Evolutionary conservation across 768 basidiomycete species (phyloP).

Genomic region (Tricholoma terreum): DNA sequence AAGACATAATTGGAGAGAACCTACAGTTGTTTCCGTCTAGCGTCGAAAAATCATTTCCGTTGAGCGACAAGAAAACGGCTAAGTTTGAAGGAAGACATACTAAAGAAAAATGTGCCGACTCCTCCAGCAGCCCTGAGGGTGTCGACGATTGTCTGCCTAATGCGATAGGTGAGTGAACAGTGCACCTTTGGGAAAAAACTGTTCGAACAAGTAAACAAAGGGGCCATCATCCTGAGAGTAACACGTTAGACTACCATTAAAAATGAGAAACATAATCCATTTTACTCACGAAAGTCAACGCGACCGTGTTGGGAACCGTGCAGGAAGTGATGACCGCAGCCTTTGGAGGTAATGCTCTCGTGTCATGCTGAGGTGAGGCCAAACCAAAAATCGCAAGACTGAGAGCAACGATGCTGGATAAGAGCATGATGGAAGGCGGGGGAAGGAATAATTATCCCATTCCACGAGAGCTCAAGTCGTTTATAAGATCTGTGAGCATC

Average conservation of each 20-base stretch:
- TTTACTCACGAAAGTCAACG: conserved; percentile 17
- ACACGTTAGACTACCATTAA: background rate
- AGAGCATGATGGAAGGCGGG: conserved; percentile 4
- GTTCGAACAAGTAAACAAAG: conserved; percentile 9
- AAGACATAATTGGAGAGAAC: background rate
- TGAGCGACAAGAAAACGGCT: background rate
- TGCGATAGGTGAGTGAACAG: background rate
- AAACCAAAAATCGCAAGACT: conserved; percentile 6
- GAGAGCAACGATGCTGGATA: conserved; percentile 10
- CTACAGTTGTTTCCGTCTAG: conserved; percentile 37
- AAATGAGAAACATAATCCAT: background rate
- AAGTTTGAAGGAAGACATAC: background rate
- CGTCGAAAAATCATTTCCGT: background rate
- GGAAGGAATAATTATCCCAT: background rate
- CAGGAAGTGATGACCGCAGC: conserved; percentile 17
- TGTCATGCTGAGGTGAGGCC: conserved; percentile 9
- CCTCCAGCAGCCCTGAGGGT: conserved; percentile 25
- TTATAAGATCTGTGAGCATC: background rate
- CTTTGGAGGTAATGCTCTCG: conserved; percentile 3
- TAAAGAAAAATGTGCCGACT: conserved; percentile 40
- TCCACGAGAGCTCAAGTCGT: background rate
- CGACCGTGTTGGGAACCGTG: conserved; percentile 18
- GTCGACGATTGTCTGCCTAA: conserved; percentile 11
- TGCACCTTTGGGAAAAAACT: background rate
- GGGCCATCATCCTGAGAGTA: conserved; percentile 18